phyloP scores from a whole-genome alignment of 2,329 filamentous ascomycete genomes.

The Pyrenophora graminea region DNA sequence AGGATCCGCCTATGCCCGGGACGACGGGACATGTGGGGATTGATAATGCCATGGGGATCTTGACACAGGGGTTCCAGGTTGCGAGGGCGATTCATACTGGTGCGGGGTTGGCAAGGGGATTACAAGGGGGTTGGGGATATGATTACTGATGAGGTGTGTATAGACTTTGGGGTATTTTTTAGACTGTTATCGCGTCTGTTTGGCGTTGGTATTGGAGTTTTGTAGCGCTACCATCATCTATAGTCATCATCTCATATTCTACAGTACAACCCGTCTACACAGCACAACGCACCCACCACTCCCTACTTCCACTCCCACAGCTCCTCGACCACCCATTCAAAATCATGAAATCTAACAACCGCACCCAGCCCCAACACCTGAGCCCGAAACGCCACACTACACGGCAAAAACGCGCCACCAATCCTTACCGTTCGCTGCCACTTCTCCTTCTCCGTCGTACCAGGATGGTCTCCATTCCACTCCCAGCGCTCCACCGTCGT shows the following conservation, averaged over 20 bases:
- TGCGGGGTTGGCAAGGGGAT: slow-evolving; percentile 17
- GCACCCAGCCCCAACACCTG: slow-evolving; percentile 37
- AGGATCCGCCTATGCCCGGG: slow-evolving; percentile 52
- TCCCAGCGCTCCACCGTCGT: slow-evolving; percentile 62
- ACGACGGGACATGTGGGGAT: slow-evolving; percentile 37
- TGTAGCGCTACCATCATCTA: neutral
- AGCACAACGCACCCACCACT: neutral
- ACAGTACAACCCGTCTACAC: neutral
- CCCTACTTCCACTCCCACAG: slow-evolving; percentile 29
- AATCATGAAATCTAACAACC: slow-evolving; percentile 37
- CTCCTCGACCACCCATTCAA: slow-evolving; percentile 49
- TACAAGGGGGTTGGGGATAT: slow-evolving; percentile 43
- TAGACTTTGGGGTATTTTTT: neutral
- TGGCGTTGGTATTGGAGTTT: neutral
- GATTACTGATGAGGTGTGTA: slow-evolving; percentile 18
- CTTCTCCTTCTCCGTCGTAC: slow-evolving; percentile 14
- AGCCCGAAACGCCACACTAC: slow-evolving; percentile 41
- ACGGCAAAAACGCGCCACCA: slow-evolving; percentile 49
- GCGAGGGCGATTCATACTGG: slow-evolving; percentile 32
- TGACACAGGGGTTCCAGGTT: slow-evolving; percentile 41
- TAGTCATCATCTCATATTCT: neutral
- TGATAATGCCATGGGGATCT: slow-evolving; percentile 37
- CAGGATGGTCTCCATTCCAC: slow-evolving; percentile 23
- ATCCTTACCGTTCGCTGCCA: slow-evolving; percentile 48
- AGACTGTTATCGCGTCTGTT: neutral